These are phyloP conservation scores for Phytophthora foliorum DNA, from an alignment of 352 stramenopile species.

Conservation along the genomic window DNA sequence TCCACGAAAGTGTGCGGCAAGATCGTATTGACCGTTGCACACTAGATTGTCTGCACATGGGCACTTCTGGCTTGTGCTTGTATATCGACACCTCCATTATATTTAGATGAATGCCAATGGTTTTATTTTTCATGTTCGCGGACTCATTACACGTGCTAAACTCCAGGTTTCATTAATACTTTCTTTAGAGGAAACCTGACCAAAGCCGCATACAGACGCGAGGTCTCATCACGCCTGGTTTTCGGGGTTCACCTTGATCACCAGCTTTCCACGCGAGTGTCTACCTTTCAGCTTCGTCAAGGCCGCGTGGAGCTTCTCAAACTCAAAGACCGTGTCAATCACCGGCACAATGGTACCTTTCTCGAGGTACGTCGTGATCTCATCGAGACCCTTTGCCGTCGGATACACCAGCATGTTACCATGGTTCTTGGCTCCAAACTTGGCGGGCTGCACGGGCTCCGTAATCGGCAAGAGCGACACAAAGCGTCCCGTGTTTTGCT, in stretches of 20 bases:
- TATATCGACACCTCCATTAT: not conserved
- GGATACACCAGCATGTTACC: slow-evolving; percentile 21
- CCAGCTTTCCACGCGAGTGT: slow-evolving; percentile 61
- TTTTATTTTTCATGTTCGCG: no score
- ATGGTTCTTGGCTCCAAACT: slow-evolving; percentile 25
- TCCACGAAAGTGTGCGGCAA: slow-evolving; percentile 55
- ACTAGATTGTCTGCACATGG: slow-evolving; percentile 1
- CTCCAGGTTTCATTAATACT: not conserved
- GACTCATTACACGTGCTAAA: no score
- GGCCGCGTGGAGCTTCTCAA: slow-evolving; percentile 47
- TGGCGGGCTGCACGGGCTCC: slow-evolving; percentile 15
- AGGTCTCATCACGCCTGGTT: slow-evolving; percentile 6
- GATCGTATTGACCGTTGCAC: slow-evolving; percentile 51
- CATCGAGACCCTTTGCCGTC: slow-evolving; percentile 22
- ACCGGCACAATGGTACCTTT: slow-evolving; percentile 32
- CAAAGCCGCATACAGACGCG: not conserved
- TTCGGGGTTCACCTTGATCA: slow-evolving; percentile 42
- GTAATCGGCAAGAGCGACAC: slow-evolving; percentile 24
- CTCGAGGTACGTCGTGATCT: slow-evolving; percentile 47
- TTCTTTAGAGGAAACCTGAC: not conserved
- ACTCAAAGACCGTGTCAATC: slow-evolving; percentile 48
- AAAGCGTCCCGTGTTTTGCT: slow-evolving; percentile 34
- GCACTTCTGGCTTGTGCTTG: no score
- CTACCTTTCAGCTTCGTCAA: slow-evolving; percentile 54
- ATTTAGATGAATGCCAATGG: not conserved